phyloP scores from a whole-genome alignment of 768 basidiomycete species.

The Sutorius australiensis region DNA sequence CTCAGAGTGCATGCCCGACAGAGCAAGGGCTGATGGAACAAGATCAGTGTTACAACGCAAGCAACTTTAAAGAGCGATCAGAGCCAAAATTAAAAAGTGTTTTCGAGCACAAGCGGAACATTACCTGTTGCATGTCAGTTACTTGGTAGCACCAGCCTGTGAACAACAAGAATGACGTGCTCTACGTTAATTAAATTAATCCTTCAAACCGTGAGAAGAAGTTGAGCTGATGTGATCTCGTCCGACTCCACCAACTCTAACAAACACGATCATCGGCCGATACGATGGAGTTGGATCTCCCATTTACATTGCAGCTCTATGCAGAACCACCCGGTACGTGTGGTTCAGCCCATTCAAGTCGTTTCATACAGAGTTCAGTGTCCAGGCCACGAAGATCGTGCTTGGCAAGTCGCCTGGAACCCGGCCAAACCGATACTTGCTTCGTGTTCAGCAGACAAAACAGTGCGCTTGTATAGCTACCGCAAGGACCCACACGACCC shows the following conservation, averaged over 20 bases:
- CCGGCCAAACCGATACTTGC: slow-evolving; percentile 76
- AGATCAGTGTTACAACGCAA: too few species aligned
- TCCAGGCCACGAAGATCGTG: slow-evolving; percentile 75
- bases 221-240: background rate
- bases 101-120: too few species aligned
- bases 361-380: background rate
- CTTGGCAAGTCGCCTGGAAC: slow-evolving; percentile 90
- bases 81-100: too few species aligned
- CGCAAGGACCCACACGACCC: slow-evolving; percentile 21
- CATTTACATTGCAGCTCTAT: slow-evolving; percentile 18
- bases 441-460: slow-evolving; percentile 93
- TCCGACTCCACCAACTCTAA: too few species aligned
- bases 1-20: too few species aligned
- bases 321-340: slow-evolving; percentile 24
- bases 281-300: slow-evolving; percentile 19
- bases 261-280: background rate
- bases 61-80: too few species aligned
- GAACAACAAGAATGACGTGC: too few species aligned
- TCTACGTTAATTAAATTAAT: too few species aligned
- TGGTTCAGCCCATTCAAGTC: background rate
- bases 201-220: background rate
- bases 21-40: too few species aligned
- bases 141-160: too few species aligned
- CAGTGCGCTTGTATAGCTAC: slow-evolving; percentile 83
- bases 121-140: too few species aligned